These are phyloP conservation scores for Aspergillus incahuasiensis DNA, from an alignment of 495 filamentous ascomycete genomes.

Conservation along the genomic window DNA sequence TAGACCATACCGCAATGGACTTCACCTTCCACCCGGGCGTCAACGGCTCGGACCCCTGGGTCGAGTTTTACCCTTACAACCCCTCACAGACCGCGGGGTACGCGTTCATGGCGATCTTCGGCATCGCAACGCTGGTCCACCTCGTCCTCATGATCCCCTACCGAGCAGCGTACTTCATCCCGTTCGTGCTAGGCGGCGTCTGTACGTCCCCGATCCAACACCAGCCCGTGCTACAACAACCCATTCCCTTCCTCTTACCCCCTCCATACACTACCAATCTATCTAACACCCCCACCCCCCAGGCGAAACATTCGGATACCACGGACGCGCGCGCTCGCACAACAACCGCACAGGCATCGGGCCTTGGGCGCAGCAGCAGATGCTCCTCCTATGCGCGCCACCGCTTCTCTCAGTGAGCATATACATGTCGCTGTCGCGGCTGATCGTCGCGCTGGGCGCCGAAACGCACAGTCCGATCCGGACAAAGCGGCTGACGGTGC, in stretches of 20 bases:
- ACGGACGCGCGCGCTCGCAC: conserved; percentile 40
- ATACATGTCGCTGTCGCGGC: conserved; percentile 54
- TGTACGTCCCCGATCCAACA: conserved; percentile 46
- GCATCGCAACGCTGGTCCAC: conserved; percentile 34
- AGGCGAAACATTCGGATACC: conserved; percentile 48
- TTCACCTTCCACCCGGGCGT: conserved; percentile 29
- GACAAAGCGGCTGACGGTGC: conserved; percentile 22
- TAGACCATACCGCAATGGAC: conserved; percentile 22
- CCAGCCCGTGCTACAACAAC: too few relatives aligned
- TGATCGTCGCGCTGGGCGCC: conserved; percentile 47
- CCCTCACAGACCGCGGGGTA: conserved; percentile 44
- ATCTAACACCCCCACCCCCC: too few relatives aligned
- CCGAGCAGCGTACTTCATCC: conserved; percentile 51
- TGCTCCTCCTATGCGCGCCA: conserved; percentile 41
- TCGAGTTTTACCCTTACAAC: conserved; percentile 46
- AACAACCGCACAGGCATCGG: conserved; percentile 20
- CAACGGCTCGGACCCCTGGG: conserved; percentile 30
- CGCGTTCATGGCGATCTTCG: conserved; percentile 47
- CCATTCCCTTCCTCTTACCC: too few relatives aligned
- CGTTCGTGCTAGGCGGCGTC: conserved; percentile 52
- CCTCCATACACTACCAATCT: too few relatives aligned
- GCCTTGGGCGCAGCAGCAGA: conserved; percentile 39
- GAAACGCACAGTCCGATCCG: conserved; percentile 34
- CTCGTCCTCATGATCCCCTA: conserved; percentile 38
- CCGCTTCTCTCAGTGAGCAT: conserved; percentile 52